Conservation (phyloP, 1,284 basidiomycete genomes). For the Wolfiporia cocos region DNA sequence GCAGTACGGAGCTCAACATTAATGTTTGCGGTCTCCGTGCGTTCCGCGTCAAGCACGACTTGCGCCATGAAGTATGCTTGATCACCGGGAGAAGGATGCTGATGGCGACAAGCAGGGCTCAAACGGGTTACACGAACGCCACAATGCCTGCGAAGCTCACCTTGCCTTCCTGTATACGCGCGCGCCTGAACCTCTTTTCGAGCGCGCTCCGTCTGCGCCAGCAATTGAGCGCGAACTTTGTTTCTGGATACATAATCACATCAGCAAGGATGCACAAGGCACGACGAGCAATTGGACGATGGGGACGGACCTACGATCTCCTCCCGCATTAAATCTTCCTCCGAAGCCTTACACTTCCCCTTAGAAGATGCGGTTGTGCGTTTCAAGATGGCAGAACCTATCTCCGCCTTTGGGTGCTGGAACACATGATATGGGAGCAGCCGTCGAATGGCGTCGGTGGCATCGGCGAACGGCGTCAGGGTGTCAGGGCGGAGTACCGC, state of each 20-base stretch:
- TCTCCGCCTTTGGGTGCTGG: conserved; percentile 63
- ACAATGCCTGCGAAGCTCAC: conserved; percentile 30
- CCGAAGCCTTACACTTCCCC: conserved; percentile 53
- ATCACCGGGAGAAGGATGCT: conserved; percentile 55
- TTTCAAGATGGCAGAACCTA: conserved; percentile 26
- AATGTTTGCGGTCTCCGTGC: conserved; percentile 48
- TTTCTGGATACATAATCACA: conserved; percentile 34
- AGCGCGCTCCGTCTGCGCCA: conserved; percentile 49
- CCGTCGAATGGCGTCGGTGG: conserved; percentile 54
- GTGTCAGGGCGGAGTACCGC: conserved; percentile 55
- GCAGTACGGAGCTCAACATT: conserved; percentile 54
- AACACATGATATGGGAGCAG: conserved; percentile 74
- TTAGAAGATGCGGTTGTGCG: conserved; percentile 19
- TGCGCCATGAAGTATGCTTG: conserved; percentile 60
- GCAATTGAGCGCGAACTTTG: conserved; percentile 62
- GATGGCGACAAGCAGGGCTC: too few relatives aligned
- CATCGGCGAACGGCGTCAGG: conserved; percentile 59
- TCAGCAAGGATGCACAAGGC: conserved; percentile 2
- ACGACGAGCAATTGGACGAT: neutral
- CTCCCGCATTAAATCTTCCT: conserved; percentile 33
- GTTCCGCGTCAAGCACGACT: conserved; percentile 56
- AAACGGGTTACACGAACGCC: conserved; percentile 4
- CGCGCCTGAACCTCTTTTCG: conserved; percentile 48
- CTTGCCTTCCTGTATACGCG: conserved; percentile 47
- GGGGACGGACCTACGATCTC: conserved; percentile 50